A percentile compares a stretch with the other conserved stretches of the same genome.
Evolutionary conservation across 1,284 basidiomycete genomes (phyloP).

Genomic region (Fereydounia khargensis): DNA sequence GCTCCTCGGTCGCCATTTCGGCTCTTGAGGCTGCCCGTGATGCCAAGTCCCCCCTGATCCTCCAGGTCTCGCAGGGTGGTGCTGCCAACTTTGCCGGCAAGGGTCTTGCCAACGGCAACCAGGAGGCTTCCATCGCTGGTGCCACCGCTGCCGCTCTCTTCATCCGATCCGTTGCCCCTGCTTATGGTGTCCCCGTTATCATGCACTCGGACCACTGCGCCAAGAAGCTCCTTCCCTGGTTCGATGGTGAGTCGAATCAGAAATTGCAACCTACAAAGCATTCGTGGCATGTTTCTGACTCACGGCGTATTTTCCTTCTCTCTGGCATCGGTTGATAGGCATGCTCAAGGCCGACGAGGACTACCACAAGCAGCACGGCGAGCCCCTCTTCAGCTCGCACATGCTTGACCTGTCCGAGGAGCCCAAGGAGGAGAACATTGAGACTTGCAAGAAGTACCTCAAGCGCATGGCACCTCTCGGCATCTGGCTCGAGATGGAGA

Average conservation of each 20-base stretch:
- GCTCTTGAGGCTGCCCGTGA: slow-evolving; percentile 61
- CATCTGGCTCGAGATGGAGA: slow-evolving; percentile 99
- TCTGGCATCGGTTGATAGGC: too few species aligned
- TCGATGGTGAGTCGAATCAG: too few species aligned
- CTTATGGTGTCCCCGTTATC: slow-evolving; percentile 71
- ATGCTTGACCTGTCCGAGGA: slow-evolving; percentile 99
- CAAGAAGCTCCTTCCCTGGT: slow-evolving; percentile 97
- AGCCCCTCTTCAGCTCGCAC: slow-evolving; percentile 96
- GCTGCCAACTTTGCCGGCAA: slow-evolving; percentile 96
- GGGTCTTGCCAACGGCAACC: slow-evolving; percentile 89
- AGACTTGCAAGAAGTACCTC: slow-evolving; percentile 90
- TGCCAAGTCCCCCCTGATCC: slow-evolving; percentile 94
- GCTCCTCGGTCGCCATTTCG: slow-evolving; percentile 51
- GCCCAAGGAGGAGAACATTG: slow-evolving; percentile 95
- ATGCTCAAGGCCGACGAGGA: slow-evolving; percentile 97
- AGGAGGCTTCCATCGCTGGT: slow-evolving; percentile 92
- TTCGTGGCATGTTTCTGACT: background rate
- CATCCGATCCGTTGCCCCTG: slow-evolving; percentile 74
- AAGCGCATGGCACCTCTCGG: slow-evolving; percentile 83
- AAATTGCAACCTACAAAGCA: too few species aligned
- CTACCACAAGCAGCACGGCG: slow-evolving; percentile 82
- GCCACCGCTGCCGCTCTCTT: slow-evolving; percentile 90
- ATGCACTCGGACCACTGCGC: slow-evolving; percentile 99
- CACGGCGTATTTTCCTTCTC: too few species aligned
- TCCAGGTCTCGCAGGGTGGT: slow-evolving; percentile 96